These are phyloP conservation scores for Phylloboletellus chloephorus DNA, from an alignment of 1,284 basidiomycete species.

Conservation along the genomic window DNA sequence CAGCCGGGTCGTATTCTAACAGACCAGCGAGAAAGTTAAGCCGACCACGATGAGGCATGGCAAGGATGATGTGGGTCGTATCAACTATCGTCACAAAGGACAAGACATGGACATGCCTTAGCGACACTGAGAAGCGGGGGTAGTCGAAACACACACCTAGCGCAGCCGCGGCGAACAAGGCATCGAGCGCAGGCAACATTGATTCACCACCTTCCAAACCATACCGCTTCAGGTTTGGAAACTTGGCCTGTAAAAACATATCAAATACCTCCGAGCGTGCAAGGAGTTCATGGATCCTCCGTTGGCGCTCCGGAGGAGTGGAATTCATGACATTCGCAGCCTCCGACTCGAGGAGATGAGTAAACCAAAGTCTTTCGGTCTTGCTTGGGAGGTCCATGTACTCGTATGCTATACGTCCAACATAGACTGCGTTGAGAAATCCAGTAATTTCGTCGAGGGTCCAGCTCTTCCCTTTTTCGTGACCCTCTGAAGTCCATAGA, in stretches of 20 bases:
- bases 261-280: constrained; percentile 78
- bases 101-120: too few species aligned
- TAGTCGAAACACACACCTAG: constrained; percentile 39
- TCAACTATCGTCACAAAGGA: constrained; percentile 42
- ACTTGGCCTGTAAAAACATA: constrained; percentile 74
- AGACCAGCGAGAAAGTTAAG: constrained; percentile 82
- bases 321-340: constrained; percentile 21
- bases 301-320: constrained; percentile 31
- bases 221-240: constrained; percentile 80
- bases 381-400: constrained; percentile 83
- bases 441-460: constrained; percentile 63
- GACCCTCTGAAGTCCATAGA: constrained; percentile 56
- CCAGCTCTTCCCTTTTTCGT: constrained; percentile 48
- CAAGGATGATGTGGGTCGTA: constrained; percentile 66
- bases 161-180: constrained; percentile 65
- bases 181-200: constrained; percentile 81
- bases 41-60: constrained; percentile 85
- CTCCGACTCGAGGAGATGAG: constrained; percentile 71
- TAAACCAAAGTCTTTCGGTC: constrained; percentile 80
- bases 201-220: constrained; percentile 87
- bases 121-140: not conserved
- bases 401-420: constrained; percentile 82
- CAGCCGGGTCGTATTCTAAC: constrained; percentile 57
- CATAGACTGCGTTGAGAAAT: constrained; percentile 70
- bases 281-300: constrained; percentile 64